Evolutionary conservation across 2,329 filamentous ascomycete genomes (phyloP).

Genomic region (Trematosphaeria pertusa): DNA sequence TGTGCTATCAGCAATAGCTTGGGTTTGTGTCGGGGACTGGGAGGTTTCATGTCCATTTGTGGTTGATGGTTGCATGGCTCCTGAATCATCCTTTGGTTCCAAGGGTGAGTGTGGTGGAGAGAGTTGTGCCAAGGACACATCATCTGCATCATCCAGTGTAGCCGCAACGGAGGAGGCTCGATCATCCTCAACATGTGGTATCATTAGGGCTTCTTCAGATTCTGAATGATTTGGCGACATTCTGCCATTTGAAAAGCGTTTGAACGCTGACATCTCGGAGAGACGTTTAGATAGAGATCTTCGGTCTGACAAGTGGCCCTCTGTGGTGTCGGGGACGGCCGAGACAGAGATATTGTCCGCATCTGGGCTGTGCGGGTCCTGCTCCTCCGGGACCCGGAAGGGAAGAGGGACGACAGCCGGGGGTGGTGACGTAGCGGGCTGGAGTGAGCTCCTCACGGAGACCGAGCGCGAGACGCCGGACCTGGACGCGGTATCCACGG

Average conservation of each 20-base stretch:
- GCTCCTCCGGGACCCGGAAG: constrained; percentile 64
- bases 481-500: constrained; percentile 6
- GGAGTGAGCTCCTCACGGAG: constrained; percentile 25
- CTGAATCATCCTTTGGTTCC: too few species aligned
- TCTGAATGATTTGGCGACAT: constrained; percentile 23
- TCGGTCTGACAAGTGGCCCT: constrained; percentile 11
- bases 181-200: constrained; percentile 47
- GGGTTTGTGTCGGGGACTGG: too few species aligned
- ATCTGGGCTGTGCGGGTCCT: constrained; percentile 52
- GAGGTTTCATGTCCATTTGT: too few species aligned
- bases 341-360: constrained; percentile 64
- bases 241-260: constrained; percentile 21
- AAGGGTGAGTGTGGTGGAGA: constrained; percentile 37
- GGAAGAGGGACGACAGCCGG: constrained; percentile 70
- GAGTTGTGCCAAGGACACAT: constrained; percentile 40
- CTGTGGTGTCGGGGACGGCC: constrained; percentile 52
- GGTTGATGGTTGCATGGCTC: too few species aligned
- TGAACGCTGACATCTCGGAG: constrained; percentile 41
- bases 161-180: constrained; percentile 57
- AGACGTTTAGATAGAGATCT: constrained; percentile 47
- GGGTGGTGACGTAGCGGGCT: constrained; percentile 51
- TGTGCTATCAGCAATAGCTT: too few species aligned
- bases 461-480: constrained; percentile 7
- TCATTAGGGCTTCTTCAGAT: constrained; percentile 49
- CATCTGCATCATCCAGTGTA: constrained; percentile 67